Evolutionary conservation across 2,329 filamentous ascomycete species (phyloP), one percentile per base, ranked within the genome.

Genomic region (Pyrenophora teres): DNA sequence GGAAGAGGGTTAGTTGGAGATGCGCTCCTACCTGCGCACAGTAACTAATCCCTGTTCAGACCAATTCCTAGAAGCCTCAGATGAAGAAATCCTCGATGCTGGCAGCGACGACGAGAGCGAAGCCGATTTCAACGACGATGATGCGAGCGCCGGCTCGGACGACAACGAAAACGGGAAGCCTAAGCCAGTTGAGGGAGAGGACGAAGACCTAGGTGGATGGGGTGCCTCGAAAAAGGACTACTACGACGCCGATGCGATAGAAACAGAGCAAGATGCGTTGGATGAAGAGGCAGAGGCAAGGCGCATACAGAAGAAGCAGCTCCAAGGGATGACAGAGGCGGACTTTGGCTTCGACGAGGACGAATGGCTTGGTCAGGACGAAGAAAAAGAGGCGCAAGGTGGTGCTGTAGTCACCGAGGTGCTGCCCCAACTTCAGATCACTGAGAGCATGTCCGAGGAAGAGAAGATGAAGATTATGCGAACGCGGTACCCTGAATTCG

Each of bases 311-410:
- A 87, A 92, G 75, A 97, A 96, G 80, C 93, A 94, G 70, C 75
- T 97, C 19, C 83, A 91, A 62, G 87, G 88, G 60, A 94, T 99
- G 89, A 84, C 86, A 5, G 92, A 95, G 62, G 88, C 89, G 33
- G 94, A 99, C 70, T 99, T 97, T 68, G 87, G 91, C 7, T 95
- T 97, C 60, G 92, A 97, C 64, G 90, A 95, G 67, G 83, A 85
- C 36, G 92, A 95, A 62, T 97, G 93, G 94, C 72, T 87, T 32
- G 84, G 82, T 21, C 58, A 72, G 33, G 75, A 77, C 3, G 79
- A 78, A 13, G 77, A 69, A 6, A 78, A 79, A 1, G 78, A 80
- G 30, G 78, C 79, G 42, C 65, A 70, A 50, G 55, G 59, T 5
- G 69, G 72, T 19, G 83, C 85, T 13, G 82, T 87, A n/a, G 84